Evolutionary conservation across 2,329 filamentous ascomycete species (phyloP), one percentile per base, ranked within the genome.

Genomic region (Clonostachys chloroleuca): DNA sequence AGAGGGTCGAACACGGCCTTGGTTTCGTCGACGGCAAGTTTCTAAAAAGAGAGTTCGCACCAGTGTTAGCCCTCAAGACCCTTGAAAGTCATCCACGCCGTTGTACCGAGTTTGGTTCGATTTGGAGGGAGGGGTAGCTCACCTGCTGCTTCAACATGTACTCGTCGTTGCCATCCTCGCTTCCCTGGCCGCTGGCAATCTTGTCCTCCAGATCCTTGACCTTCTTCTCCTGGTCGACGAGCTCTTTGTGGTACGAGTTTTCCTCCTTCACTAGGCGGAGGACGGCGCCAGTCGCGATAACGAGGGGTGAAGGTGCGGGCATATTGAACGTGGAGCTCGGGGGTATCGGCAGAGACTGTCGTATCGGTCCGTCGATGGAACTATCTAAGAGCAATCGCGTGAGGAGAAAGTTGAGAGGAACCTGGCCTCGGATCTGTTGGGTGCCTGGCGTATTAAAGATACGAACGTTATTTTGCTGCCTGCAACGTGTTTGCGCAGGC

Each of bases 261-360:
- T 96, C 89, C 68, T 99, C 94, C 68, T 95, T 96, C 55, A 96
- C 81, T 43, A 97, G 81, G 49, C 94, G 89, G 58, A 80, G 76
- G 55, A 97, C 82, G 17, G 89, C 83, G 51, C 85, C 81, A 20
- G 89, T 94, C 41, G 87, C 84, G 62, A 96, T 94, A 58, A 81
- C 69, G 64, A 96, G 82, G 56, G 84, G 79, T 2, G 85, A 84
- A 41, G 88, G 87, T 34, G 89, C 78, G 5, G 89, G 78, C 91
- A 96, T 96, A 18, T 30, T 30, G 24, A 30, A 30, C 24, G 24
- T 30, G 24, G 24, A 30, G 24, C 24, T 30, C 9, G 24, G 24
- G 24, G 24, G 24, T 30, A 30, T 10, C 24, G 8, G 24, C 24
- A 30, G 9, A 30, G 24, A 9, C 24, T 30, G 24, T 30, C 24